Base-by-base conservation (phyloP, 2,329 filamentous ascomycete species). In the Grosmannia huntii region DNA sequence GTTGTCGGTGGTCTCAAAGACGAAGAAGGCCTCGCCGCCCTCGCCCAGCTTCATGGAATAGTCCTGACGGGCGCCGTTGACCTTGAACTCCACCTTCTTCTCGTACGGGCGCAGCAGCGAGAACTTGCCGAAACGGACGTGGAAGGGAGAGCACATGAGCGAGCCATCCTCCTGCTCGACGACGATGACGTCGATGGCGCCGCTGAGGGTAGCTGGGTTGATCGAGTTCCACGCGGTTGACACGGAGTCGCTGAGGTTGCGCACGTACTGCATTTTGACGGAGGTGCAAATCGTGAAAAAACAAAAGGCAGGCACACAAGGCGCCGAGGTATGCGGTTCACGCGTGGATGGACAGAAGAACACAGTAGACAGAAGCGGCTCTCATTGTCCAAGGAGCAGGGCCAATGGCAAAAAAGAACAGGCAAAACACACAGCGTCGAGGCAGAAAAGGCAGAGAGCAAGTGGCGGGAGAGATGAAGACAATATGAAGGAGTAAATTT, bases 161-260 rank as follows among this genome's bases (percentile, higher is more conserved):
- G 76, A 78, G 75, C 89, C 94, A 79, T 99, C 94, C 69, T 92
- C 89, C 65, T 95, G 90, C 73, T 99, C 90, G 60, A 99, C 90
- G 58, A 99, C 92, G 65, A 99, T 96, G 65, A 97, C 92, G 79
- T 99, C 94, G 75, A 99, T 97, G 68, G 94, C 94, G 68, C 94
- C 94, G 75, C 90, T 96, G 59, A 99, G 82, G 14, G 94, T 99
- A 51, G 94, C 90, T 55, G 94, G 94, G 72, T 99, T 99, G 79
- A 99, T 95, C 28, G 91, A 96, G 74, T 99, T 99, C 94, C 94
- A 99, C 72, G 94, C 92, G 75, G 94, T 96, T 66, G 91, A 95
- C 67, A 99, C 92, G 56, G 90, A 95, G 70, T 91, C 91, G 72
- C 90, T 94, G 66, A 97, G 83, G 68, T 91, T 95, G 65, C 94